Evolutionary conservation across 768 basidiomycete species (phyloP).

Genomic region (Cubamyces lactineus): DNA sequence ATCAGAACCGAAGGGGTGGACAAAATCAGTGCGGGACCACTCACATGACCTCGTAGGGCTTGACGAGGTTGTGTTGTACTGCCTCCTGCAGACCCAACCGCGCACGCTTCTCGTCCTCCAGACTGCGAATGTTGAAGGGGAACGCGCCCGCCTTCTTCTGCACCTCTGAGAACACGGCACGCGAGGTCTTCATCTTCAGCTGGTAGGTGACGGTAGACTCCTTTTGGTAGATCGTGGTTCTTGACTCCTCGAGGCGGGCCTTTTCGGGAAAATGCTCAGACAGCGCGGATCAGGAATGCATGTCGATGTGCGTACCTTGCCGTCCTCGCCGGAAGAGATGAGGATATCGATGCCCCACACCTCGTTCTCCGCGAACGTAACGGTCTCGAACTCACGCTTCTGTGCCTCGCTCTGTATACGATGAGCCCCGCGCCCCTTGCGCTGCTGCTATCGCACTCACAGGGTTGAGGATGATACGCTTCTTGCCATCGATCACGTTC

Average conservation of each 20-base stretch:
- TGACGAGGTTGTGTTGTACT: slow-evolving; percentile 90
- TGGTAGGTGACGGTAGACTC: slow-evolving; percentile 88
- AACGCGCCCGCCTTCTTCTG: slow-evolving; percentile 98
- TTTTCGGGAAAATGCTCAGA: slow-evolving; percentile 35
- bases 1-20: background rate
- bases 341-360: slow-evolving; percentile 95
- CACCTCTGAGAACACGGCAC: slow-evolving; percentile 95
- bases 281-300: slow-evolving; percentile 2
- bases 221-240: slow-evolving; percentile 92
- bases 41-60: slow-evolving; percentile 93
- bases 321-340: slow-evolving; percentile 85
- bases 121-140: slow-evolving; percentile 93
- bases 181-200: slow-evolving; percentile 97
- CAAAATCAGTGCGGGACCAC: slow-evolving; percentile 35
- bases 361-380: slow-evolving; percentile 89
- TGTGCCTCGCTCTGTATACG: slow-evolving; percentile 61
- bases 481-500: slow-evolving; percentile 95
- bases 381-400: slow-evolving; percentile 82
- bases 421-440: background rate
- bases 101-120: slow-evolving; percentile 96
- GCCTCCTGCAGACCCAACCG: slow-evolving; percentile 96
- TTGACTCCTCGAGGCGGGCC: slow-evolving; percentile 88
- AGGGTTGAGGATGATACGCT: slow-evolving; percentile 91
- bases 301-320: slow-evolving; percentile 63
- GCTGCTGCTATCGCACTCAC: slow-evolving; percentile 11